phyloP scores from a whole-genome alignment of 345 rosid species.

The Bruguiera sexangula region DNA sequence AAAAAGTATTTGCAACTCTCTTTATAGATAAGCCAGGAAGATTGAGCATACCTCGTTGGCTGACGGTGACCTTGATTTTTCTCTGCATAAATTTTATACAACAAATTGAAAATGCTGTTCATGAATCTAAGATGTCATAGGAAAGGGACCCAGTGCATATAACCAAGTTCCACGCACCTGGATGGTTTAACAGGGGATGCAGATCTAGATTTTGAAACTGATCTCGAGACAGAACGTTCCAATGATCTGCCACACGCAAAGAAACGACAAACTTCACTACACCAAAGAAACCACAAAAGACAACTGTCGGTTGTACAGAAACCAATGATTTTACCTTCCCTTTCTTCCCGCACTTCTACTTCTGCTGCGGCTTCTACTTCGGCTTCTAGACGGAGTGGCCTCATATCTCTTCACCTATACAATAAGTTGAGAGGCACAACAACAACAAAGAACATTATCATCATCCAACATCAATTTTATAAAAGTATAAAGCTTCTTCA shows the following conservation, averaged over 20 bases:
- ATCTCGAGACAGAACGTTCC: conserved; percentile 51
- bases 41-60: conserved; percentile 35
- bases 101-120: not conserved
- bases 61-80: conserved; percentile 48
- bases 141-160: not conserved
- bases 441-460: not conserved
- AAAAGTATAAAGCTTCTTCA: not conserved
- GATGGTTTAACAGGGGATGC: conserved; percentile 61
- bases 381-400: conserved; percentile 56
- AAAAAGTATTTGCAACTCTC: too few relatives aligned
- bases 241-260: conserved; percentile 53
- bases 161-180: conserved; percentile 35
- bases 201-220: conserved; percentile 66
- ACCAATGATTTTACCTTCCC: conserved; percentile 34
- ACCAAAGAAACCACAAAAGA: not conserved
- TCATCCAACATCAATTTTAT: not conserved
- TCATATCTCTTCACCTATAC: conserved; percentile 67
- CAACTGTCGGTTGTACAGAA: not conserved
- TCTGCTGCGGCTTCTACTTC: conserved; percentile 59
- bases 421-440: conserved; percentile 5
- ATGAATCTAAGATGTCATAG: not conserved
- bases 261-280: not conserved
- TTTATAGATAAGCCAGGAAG: too few relatives aligned
- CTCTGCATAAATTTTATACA: conserved; percentile 17
- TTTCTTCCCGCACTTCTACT: conserved; percentile 61